Evolutionary conservation across 192 early-diverging fungal species (phyloP).

Genomic region (Anaeromyces robustus): DNA sequence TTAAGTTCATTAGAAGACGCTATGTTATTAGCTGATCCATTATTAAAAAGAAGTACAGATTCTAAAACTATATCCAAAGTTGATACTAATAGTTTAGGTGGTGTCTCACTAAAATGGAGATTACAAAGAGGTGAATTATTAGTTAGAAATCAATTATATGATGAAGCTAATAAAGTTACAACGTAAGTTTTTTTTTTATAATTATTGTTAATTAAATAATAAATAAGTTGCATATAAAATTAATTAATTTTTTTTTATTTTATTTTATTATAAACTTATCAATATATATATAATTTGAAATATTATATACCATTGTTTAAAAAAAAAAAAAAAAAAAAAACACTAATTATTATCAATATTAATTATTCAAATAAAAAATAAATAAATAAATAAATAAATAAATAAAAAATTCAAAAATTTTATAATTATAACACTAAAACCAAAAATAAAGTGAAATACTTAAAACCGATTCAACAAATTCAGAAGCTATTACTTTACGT

Average conservation of each 20-base stretch:
- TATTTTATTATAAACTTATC: too few relatives aligned
- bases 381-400: too few relatives aligned
- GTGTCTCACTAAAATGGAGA: slow-evolving; percentile 39
- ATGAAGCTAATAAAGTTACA: slow-evolving; percentile 43
- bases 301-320: too few relatives aligned
- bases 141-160: slow-evolving; percentile 38
- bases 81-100: background rate
- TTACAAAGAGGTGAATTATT: slow-evolving; percentile 48
- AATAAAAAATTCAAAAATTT: too few relatives aligned
- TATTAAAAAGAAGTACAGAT: background rate
- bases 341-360: too few relatives aligned
- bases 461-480: slow-evolving; percentile 39
- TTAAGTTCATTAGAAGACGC: background rate
- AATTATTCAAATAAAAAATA: too few relatives aligned
- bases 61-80: background rate
- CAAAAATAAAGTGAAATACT: slow-evolving; percentile 36
- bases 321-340: too few relatives aligned
- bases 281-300: too few relatives aligned
- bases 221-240: too few relatives aligned
- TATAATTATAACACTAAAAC: too few relatives aligned
- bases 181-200: slow-evolving; percentile 17
- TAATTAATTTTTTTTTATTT: background rate
- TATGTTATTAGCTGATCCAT: background rate
- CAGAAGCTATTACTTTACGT: slow-evolving; percentile 50
- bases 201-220: too few relatives aligned